These are phyloP conservation scores for Kwoniella dendrophila DNA, from an alignment of 768 basidiomycete genomes.

Conservation along the genomic window DNA sequence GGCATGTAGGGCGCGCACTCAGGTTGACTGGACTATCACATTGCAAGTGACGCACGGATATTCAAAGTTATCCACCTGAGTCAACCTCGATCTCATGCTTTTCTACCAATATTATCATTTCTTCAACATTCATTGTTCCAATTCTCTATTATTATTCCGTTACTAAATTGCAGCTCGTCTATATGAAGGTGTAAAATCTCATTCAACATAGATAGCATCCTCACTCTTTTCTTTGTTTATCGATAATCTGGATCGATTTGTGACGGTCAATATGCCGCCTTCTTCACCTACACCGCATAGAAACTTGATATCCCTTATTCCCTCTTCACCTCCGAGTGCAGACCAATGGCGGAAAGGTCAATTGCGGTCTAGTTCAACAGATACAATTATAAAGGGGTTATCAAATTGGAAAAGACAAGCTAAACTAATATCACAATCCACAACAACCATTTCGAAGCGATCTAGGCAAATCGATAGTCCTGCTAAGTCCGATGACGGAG, in stretches of 20 bases:
- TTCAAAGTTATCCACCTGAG: neutral
- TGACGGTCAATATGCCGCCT: conserved; percentile 5
- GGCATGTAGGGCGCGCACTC: no score
- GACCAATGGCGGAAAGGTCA: neutral
- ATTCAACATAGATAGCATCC: no score
- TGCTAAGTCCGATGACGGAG: no score
- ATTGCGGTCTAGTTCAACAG: conserved; percentile 2
- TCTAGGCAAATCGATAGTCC: no score
- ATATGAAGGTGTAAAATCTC: no score
- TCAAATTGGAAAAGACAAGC: conserved; percentile 18
- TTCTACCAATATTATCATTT: no score
- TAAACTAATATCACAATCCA: conserved; percentile 6
- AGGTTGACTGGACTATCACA: neutral
- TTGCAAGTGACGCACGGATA: neutral
- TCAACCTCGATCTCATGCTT: no score
- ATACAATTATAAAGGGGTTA: conserved; percentile 12
- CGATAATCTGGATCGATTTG: neutral
- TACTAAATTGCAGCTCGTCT: no score
- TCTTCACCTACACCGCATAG: conserved; percentile 16
- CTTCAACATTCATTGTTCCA: no score
- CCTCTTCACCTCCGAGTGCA: conserved; percentile 5
- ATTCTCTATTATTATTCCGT: no score
- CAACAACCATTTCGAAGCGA: neutral
- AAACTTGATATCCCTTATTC: conserved; percentile 1
- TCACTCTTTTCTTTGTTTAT: no score